These are phyloP conservation scores for Middelhovenomyces tepae DNA, from an alignment of 805 yeast genomes.

Conservation along the genomic window DNA sequence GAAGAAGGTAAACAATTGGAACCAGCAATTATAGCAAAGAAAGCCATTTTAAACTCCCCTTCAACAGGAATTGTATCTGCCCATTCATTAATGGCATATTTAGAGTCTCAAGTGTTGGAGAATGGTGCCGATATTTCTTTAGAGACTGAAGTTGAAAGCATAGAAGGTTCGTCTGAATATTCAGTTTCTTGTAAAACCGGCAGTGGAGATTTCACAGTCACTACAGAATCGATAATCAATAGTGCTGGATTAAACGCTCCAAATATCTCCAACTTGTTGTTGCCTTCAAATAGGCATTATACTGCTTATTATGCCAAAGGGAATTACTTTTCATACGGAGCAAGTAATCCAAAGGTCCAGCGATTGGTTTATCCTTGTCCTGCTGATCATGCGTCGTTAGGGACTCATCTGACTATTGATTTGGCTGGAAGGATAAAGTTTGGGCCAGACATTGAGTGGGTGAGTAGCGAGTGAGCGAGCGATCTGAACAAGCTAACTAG, in stretches of 20 bases:
- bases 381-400: constrained; percentile 63
- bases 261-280: constrained; percentile 54
- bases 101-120: constrained; percentile 45
- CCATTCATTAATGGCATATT: constrained; percentile 61
- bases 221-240: constrained; percentile 55
- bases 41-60: constrained; percentile 63
- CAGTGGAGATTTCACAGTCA: constrained; percentile 21
- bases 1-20: constrained; percentile 40
- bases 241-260: constrained; percentile 77
- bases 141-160: constrained; percentile 44
- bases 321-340: constrained; percentile 56
- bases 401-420: constrained; percentile 81
- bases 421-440: constrained; percentile 70
- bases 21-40: constrained; percentile 57
- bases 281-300: constrained; percentile 53
- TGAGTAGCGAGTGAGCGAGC: no score
- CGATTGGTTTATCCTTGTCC: constrained; percentile 74
- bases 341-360: constrained; percentile 40
- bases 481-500: no score
- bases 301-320: constrained; percentile 74
- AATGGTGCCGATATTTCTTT: constrained; percentile 57
- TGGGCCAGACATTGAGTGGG: constrained; percentile 89
- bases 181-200: constrained; percentile 12
- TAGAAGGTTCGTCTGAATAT: constrained; percentile 16
- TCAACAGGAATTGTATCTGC: constrained; percentile 80